Evolutionary conservation across 1,284 basidiomycete species (phyloP), one percentile per base, ranked within the genome.

Genomic region (Ceratobasidium sp.): DNA sequence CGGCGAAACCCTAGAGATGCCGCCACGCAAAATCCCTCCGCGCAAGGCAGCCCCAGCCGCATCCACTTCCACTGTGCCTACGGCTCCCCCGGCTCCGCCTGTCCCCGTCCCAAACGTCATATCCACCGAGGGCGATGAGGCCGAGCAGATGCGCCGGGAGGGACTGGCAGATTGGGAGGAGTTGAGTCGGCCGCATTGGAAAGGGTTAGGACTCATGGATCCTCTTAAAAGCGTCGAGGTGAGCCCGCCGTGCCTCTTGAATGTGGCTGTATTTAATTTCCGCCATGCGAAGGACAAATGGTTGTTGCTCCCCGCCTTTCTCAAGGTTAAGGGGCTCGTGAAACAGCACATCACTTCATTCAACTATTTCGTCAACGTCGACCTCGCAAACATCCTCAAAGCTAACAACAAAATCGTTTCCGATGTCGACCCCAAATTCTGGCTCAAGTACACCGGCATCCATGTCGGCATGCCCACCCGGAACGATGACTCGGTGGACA

Each of bases 341-440:
- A 99, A 99, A 84, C 98, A 99, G 82, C 98, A 99, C 81, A 95
- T 99, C 79, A 98, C 99, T 83, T 98, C 96, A 9, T 99, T 98
- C 90, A 99, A 99, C 85, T 98, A 98, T 83, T 99, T 99, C 81
- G 95, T 99, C 79, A 94, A 99, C 80, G 92, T 94, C 48, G 96
- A 98, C 81, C 93, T 98, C 81, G 97, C 96, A 82, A 97, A 97
- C 79, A 98, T 99, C 79, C 90, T 98, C 69, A 92, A 91, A 77
- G 96, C 95, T 14, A 98, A 98, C 81, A 91, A 90, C 82, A 94
- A 94, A 80, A 91, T 98, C 80, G 94, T 93, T 3, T 98, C 96
- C 3, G 98, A 99, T 79, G 95, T 98, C 78, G 96, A 99, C 83
- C 98, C 97, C 9, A 90, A 93, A 61, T 98, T 98, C 83, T 98